phyloP scores from a whole-genome alignment of 768 basidiomycete species.

The Hygrocybe coccinea region DNA sequence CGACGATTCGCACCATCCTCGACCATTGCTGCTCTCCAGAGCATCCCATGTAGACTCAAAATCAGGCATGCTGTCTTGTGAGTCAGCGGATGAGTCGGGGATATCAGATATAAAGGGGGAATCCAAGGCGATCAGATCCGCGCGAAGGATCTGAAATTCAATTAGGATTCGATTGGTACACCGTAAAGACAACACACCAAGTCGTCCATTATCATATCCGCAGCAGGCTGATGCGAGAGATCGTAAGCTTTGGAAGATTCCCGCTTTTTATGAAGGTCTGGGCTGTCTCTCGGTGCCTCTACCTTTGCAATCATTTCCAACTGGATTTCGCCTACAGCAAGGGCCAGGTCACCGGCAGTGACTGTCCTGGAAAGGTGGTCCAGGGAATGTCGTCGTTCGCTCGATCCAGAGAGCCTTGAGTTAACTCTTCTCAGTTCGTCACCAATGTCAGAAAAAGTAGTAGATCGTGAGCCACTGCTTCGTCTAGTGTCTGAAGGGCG shows the following conservation, averaged over 20 bases:
- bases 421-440: conserved; percentile 23
- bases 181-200: conserved; percentile 11
- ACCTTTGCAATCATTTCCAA: conserved; percentile 27
- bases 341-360: conserved; percentile 43
- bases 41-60: conserved; percentile 59
- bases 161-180: conserved; percentile 6
- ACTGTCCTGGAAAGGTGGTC: conserved; percentile 23
- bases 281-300: neutral
- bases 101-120: conserved; percentile 59
- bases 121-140: conserved; percentile 71
- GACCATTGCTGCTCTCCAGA: conserved; percentile 38
- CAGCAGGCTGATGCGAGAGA: neutral
- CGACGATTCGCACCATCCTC: conserved; percentile 67
- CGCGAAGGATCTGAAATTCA: conserved; percentile 27
- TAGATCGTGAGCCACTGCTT: conserved; percentile 34
- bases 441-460: conserved; percentile 29
- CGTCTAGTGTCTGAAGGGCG: conserved; percentile 28
- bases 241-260: neutral
- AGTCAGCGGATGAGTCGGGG: conserved; percentile 12
- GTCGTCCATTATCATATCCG: conserved; percentile 10
- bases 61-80: conserved; percentile 24
- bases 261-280: neutral
- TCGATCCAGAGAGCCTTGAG: conserved; percentile 28
- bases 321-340: conserved; percentile 33
- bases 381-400: conserved; percentile 19